Base-by-base conservation (phyloP, 805 yeast genomes). In the Candida insectalens region DNA sequence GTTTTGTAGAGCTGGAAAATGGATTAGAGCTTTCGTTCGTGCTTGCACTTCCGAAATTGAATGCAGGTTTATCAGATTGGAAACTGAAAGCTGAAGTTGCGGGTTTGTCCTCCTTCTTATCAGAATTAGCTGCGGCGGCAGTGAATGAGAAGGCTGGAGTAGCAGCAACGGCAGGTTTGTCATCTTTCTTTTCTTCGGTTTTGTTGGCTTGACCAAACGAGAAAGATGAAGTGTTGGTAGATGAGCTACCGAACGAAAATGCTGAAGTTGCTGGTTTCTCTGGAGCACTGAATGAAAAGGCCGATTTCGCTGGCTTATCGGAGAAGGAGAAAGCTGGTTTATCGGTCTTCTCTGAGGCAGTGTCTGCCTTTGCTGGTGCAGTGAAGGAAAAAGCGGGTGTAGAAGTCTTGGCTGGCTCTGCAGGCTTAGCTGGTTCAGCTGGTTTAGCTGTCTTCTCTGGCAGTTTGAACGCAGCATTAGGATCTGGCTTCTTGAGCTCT, bases 391-490 rank as follows among this genome's bases (percentile, higher is more conserved):
- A 29, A 9, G 16, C 23, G 10, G 32, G 17, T 29, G 27, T 32
- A 15, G 35, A n/a, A 14, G 7, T 12, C 23, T 21, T 21, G 23
- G 23, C 23, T 7, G 23, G 10, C 12, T 21, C 28, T 25, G 39
- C 45, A 13, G 15, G n/a, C n/a, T n/a, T n/a, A n/a, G n/a, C n/a
- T n/a, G n/a, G n/a, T n/a, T n/a, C 28, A 8, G 47, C 49, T 14
- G 62, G 57, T 32, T 51, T 50, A 16, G 39, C 38, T 16, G 13
- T 27, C 30, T 38, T 17, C 13, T 25, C 20, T 14, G n/a, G 12
- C 7, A 13, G 28, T 29, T 29, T 30, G 39, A 60, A 60, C 8
- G 44, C 57, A 27, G 55, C 39, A 15, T 46, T 42, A n/a, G 34
- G 34, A 19, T 32, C 23, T 2, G 19, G 28, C 16, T 19, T 27